Evolutionary conservation across 1,284 basidiomycete species (phyloP).

Genomic region (Ganoderma sinense): DNA sequence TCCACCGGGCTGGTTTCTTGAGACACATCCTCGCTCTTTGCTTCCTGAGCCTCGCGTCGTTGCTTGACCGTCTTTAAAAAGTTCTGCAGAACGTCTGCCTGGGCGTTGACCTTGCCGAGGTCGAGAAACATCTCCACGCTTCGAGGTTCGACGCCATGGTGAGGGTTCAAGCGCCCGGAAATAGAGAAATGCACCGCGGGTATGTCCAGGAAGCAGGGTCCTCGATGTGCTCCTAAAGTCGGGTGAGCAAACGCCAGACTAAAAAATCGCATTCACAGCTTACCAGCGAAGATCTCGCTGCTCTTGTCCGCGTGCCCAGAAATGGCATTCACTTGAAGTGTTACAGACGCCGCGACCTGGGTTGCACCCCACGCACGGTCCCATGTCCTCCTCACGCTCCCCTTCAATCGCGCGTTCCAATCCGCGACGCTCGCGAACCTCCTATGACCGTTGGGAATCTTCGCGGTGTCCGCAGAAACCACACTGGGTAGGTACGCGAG

Average conservation of each 20-base stretch:
- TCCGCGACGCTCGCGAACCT: constrained; percentile 56
- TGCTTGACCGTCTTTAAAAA: constrained; percentile 44
- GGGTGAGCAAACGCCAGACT: background rate
- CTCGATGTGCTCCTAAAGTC: constrained; percentile 19
- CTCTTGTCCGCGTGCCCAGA: constrained; percentile 47
- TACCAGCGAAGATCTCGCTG: constrained; percentile 25
- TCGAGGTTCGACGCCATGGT: constrained; percentile 59
- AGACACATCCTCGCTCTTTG: background rate
- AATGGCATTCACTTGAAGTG: constrained; percentile 58
- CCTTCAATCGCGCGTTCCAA: constrained; percentile 66
- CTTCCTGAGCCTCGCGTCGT: constrained; percentile 19
- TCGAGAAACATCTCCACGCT: constrained; percentile 58
- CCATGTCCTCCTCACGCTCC: constrained; percentile 68
- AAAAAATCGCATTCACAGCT: background rate
- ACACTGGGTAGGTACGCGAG: constrained; percentile 58
- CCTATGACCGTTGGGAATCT: constrained; percentile 34
- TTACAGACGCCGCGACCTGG: constrained; percentile 59
- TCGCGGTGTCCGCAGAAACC: constrained; percentile 37
- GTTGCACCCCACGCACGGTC: constrained; percentile 72
- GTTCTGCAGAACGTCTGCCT: constrained; percentile 53
- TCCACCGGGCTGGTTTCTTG: background rate
- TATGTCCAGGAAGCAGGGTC: constrained; percentile 48
- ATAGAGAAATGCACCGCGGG: constrained; percentile 54
- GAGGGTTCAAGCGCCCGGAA: constrained; percentile 66
- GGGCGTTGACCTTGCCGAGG: constrained; percentile 55